Evolutionary conservation across 176 grass and related monocot genomes (phyloP).

Genomic region (Oryza meyeriana): DNA sequence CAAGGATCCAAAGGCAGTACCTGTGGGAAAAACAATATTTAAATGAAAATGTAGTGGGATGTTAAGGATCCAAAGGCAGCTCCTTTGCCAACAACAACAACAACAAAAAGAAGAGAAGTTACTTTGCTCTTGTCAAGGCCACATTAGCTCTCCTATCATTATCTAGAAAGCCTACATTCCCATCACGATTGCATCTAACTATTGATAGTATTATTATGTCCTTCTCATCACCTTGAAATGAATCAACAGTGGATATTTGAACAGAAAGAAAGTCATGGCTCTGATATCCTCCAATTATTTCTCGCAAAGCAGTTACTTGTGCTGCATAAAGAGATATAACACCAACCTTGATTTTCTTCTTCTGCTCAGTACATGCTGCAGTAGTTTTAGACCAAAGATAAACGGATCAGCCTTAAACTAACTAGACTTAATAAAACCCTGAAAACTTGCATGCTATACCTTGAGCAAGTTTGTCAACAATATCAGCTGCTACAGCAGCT

Average conservation of each 20-base stretch:
- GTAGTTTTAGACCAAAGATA: neutral
- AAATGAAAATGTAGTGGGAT: too few relatives aligned
- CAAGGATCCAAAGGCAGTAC: too few relatives aligned
- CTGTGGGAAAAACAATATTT: too few relatives aligned
- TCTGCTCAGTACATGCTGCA: neutral
- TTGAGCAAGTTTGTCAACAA: conserved; percentile 32
- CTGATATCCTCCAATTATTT: neutral
- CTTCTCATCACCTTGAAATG: too few relatives aligned
- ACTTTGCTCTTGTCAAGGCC: too few relatives aligned
- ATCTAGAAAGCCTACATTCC: too few relatives aligned
- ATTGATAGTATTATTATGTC: too few relatives aligned
- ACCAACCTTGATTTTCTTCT: conserved; percentile 22
- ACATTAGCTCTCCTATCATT: too few relatives aligned
- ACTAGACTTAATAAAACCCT: neutral
- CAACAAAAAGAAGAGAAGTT: too few relatives aligned
- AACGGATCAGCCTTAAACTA: neutral
- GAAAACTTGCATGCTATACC: neutral
- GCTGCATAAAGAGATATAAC: conserved; percentile 51
- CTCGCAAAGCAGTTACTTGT: conserved; percentile 48
- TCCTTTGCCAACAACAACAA: too few relatives aligned
- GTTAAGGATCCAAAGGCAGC: too few relatives aligned
- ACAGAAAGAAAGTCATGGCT: conserved; percentile 27
- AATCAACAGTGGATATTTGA: conserved; percentile 33
- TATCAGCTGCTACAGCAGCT: conserved; percentile 7
- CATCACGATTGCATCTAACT: too few relatives aligned